phyloP scores from a whole-genome alignment of 176 grass and related monocot species.

The Carex scoparia region DNA sequence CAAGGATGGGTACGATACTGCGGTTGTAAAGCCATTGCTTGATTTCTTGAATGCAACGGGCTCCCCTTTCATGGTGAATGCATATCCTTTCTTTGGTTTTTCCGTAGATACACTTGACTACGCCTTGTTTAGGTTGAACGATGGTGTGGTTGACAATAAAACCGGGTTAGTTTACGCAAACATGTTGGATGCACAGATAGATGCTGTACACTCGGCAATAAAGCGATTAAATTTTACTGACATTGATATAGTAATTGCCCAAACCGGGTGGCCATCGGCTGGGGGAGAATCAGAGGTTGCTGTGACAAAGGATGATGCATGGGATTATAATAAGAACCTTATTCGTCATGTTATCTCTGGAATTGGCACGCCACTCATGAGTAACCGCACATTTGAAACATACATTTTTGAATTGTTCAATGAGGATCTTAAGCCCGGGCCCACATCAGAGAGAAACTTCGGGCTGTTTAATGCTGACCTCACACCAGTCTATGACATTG shows the following conservation, averaged over 20 bases:
- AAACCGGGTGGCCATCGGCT: slow-evolving; percentile 78
- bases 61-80: slow-evolving; percentile 81
- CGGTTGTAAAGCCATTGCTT: slow-evolving; percentile 46
- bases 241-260: slow-evolving; percentile 55
- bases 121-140: slow-evolving; percentile 52
- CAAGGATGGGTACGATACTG: slow-evolving; percentile 36
- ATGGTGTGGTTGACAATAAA: slow-evolving; percentile 40
- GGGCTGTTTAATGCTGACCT: slow-evolving; percentile 63
- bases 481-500: slow-evolving; percentile 68
- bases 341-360: slow-evolving; percentile 63
- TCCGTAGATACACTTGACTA: slow-evolving; percentile 45
- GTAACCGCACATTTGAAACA: slow-evolving; percentile 64
- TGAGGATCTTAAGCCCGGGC: slow-evolving; percentile 70
- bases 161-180: slow-evolving; percentile 56
- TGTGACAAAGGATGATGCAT: slow-evolving; percentile 33
- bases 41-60: slow-evolving; percentile 56
- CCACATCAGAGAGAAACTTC: slow-evolving; percentile 58
- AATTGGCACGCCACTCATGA: slow-evolving; percentile 78
- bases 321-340: slow-evolving; percentile 70
- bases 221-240: slow-evolving; percentile 35
- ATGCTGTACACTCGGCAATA: slow-evolving; percentile 67
- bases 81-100: slow-evolving; percentile 76
- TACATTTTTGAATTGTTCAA: slow-evolving; percentile 79
- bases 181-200: slow-evolving; percentile 88
- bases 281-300: slow-evolving; percentile 55